Evolutionary conservation across 768 basidiomycete species (phyloP), one percentile per base, ranked within the genome.

Genomic region (Mycena belliarum): DNA sequence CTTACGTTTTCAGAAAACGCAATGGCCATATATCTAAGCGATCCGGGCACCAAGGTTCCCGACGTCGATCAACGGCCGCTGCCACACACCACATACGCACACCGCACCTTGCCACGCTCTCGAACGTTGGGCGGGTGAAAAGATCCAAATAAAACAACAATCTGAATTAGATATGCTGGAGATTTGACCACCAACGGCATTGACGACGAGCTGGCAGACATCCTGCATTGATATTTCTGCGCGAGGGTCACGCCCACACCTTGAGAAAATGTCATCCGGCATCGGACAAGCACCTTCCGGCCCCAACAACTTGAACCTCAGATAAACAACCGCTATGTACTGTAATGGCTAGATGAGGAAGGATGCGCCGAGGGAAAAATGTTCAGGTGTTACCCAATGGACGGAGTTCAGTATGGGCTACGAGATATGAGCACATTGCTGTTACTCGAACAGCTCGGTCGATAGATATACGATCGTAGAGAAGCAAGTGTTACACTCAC

Each of bases 231-330:
- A n/a, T n/a, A n/a, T 88, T 72, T 99, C 97, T 49, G 95, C 95
- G 48, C 96, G 56, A 99, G 76, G 29, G 94, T 95, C 18, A 99
- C 97, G 10, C 97, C 97, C 63, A 88, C 80, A 16, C 92, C 94
- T 59, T 87, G 78, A 42, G 90, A 87, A 73, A 84, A 98, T 12
- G 96, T 98, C 97, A 98, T 99, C 60, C 96, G 83, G 76, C 91
- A 92, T 60, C 95, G 86, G 23, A 87, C 95, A 54, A 99, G 82
- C 29, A 97, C 91, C 77, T 98, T 98, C n/a, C 95, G 95, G 24
- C 92, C 94, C 24, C 95, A 95, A 29, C 96, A n/a, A n/a, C n/a
- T n/a, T n/a, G n/a, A n/a, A n/a, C n/a, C n/a, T n/a, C n/a, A n/a
- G n/a, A n/a, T n/a, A n/a, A n/a, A n/a, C n/a, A n/a, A n/a, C n/a